Base-by-base conservation (phyloP, 139 green algal species). In the Deuterostichococcus epilithicus region DNA sequence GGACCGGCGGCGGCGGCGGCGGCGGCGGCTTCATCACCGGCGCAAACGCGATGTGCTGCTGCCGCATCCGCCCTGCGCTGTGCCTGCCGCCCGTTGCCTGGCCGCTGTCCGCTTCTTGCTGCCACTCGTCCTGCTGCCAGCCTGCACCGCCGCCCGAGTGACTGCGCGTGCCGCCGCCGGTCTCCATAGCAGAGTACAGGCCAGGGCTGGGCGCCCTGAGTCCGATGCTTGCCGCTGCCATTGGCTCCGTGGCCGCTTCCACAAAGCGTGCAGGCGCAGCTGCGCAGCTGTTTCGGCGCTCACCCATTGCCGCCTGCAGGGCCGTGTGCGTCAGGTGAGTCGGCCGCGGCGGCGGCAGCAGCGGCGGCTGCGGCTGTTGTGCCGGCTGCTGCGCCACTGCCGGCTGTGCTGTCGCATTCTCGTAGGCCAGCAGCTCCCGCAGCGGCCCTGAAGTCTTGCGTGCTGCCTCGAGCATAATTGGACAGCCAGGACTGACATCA, bases 81-180 rank as follows among this genome's bases (percentile, higher is more conserved):
- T 52, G 42, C 42, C 13, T 8, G 10, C 8, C 42, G 8, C 10
- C 42, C 42, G 42, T 52, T 13, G 13, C 34, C 39, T 28, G 33
- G 37, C 70, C 35, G 76, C 47, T 76, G 76, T 52, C 42, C 13
- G 42, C 42, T 52, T 52, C 42, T 13, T 23, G 42, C 42, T 52
- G 42, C n/a, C n/a, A n/a, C n/a, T n/a, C n/a, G n/a, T n/a, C n/a
- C n/a, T n/a, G n/a, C n/a, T n/a, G n/a, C n/a, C n/a, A n/a, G n/a
- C n/a, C n/a, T n/a, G n/a, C n/a, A n/a, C n/a, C n/a, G n/a, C n/a
- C n/a, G n/a, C n/a, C n/a, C n/a, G n/a, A n/a, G n/a, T n/a, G n/a
- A n/a, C n/a, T n/a, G n/a, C n/a, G n/a, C n/a, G n/a, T n/a, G n/a
- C n/a, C n/a, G n/a, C n/a, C n/a, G n/a, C 42, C 42, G 42, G 42